A percentile compares a stretch with the other conserved stretches of the same genome.
Conservation (phyloP, 2,329 filamentous ascomycete species). For the Paecilomyces variotii region DNA sequence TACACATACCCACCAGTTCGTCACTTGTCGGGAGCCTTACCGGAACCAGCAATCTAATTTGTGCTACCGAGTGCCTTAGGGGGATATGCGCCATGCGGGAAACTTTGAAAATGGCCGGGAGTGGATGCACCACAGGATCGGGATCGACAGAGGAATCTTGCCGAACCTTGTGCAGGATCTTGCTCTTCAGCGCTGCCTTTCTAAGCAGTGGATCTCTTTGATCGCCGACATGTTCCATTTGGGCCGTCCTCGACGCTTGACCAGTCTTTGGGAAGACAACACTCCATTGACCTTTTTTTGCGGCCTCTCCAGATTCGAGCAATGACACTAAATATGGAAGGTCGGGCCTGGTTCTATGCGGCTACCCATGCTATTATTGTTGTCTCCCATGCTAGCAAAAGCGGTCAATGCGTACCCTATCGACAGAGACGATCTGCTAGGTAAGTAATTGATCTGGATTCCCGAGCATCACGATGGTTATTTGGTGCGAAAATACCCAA, state of each 20-base stretch:
- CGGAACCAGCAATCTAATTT: background rate
- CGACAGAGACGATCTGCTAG: background rate
- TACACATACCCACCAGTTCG: background rate
- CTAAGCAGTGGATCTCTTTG: background rate
- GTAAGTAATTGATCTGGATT: background rate
- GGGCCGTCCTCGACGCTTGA: background rate
- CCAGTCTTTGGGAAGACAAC: background rate
- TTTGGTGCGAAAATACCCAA: background rate
- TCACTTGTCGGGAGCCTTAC: background rate
- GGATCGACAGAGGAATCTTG: background rate
- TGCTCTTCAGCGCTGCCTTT: background rate
- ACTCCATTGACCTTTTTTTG: background rate
- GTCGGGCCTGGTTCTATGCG: background rate
- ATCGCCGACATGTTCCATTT: background rate
- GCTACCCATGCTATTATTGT: background rate
- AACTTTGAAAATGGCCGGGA: background rate
- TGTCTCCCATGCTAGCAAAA: background rate
- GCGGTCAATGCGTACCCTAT: background rate
- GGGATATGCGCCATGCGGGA: background rate
- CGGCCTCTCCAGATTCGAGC: background rate
- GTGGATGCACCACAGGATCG: background rate
- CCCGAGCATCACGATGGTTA: background rate
- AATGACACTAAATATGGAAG: background rate
- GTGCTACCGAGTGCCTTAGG: background rate
- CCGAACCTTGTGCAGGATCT: background rate